A percentile compares a stretch with the other conserved stretches of the same genome.
phyloP scores from a whole-genome alignment of 371 early-diverging fungal species.

The Mucor sp. region DNA sequence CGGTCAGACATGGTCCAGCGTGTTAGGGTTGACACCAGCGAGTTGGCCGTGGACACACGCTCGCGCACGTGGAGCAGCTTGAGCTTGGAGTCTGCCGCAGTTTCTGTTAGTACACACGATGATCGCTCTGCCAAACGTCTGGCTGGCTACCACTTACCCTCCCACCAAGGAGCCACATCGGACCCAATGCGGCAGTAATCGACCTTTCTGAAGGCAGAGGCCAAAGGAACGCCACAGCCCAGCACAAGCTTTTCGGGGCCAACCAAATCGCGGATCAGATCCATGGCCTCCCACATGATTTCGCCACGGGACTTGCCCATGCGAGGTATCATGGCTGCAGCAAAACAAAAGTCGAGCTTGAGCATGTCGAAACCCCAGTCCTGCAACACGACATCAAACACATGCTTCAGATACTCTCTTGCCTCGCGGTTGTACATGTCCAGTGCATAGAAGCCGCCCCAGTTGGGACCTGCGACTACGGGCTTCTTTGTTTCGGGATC shows the following conservation, averaged over 20 bases:
- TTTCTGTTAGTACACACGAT: too few species aligned
- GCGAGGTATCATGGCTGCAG: conserved; percentile 60
- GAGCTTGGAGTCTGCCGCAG: conserved; percentile 51
- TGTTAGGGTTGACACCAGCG: conserved; percentile 54
- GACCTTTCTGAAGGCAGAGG: conserved; percentile 49
- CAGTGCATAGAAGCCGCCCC: conserved; percentile 58
- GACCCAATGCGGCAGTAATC: conserved; percentile 67
- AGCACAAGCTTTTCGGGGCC: conserved; percentile 55
- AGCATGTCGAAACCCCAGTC: conserved; percentile 64
- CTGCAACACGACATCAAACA: conserved; percentile 51
- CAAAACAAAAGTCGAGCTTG: conserved; percentile 64
- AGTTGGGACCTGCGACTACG: conserved; percentile 48
- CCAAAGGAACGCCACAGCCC: conserved; percentile 65
- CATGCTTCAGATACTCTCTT: conserved; percentile 47
- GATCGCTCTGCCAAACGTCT: too few species aligned
- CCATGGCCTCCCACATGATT: conserved; percentile 66
- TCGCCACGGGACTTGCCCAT: conserved; percentile 58
- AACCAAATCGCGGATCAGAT: conserved; percentile 50
- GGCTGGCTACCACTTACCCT: conserved; percentile 43
- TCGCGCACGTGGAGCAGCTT: conserved; percentile 61
- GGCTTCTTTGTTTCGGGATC: conserved; percentile 37
- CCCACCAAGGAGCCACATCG: conserved; percentile 64
- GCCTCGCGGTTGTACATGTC: conserved; percentile 56
- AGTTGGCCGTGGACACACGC: conserved; percentile 60
- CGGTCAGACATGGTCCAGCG: conserved; percentile 60